These are phyloP conservation scores for Umbelopsis sp. DNA, from an alignment of 371 early-diverging fungal species.

Conservation along the genomic window DNA sequence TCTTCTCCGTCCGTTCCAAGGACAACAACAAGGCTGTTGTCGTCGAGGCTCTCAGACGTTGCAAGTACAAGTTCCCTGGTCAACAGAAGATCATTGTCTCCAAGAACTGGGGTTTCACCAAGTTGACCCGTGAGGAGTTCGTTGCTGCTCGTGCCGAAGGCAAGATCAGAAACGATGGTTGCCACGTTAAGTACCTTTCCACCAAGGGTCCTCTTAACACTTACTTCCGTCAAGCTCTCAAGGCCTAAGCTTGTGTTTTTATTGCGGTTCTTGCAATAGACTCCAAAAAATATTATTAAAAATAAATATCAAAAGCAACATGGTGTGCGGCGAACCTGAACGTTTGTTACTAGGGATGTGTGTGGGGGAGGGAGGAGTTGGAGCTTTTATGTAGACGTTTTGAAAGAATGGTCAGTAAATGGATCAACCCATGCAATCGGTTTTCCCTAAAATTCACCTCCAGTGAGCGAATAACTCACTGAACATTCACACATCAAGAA, in stretches of 20 bases:
- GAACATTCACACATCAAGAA: too few relatives aligned
- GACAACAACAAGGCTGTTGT: constrained; percentile 94
- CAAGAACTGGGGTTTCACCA: constrained; percentile 99
- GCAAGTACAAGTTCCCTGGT: constrained; percentile 99
- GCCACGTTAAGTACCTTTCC: constrained; percentile 96
- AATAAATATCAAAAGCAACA: constrained; percentile 16
- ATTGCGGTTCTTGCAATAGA: constrained; percentile 14
- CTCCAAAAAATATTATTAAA: background rate
- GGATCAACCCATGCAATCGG: too few relatives aligned
- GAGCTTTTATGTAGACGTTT: too few relatives aligned
- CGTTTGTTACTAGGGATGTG: too few relatives aligned
- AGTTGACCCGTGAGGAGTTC: constrained; percentile 94
- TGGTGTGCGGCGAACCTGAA: constrained; percentile 7
- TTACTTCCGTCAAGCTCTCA: constrained; percentile 49
- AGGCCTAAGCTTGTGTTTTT: constrained; percentile 32
- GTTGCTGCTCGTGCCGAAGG: constrained; percentile 81
- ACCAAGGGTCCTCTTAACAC: constrained; percentile 85
- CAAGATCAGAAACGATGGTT: constrained; percentile 92
- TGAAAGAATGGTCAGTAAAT: too few relatives aligned
- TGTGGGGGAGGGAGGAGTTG: too few relatives aligned
- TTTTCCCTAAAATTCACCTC: too few relatives aligned
- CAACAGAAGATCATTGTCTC: constrained; percentile 99
- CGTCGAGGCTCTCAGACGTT: constrained; percentile 98
- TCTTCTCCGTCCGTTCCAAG: constrained; percentile 99
- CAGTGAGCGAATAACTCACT: too few relatives aligned